These are phyloP conservation scores for Trametes meyenii DNA, from an alignment of 768 basidiomycete species.

Conservation along the genomic window DNA sequence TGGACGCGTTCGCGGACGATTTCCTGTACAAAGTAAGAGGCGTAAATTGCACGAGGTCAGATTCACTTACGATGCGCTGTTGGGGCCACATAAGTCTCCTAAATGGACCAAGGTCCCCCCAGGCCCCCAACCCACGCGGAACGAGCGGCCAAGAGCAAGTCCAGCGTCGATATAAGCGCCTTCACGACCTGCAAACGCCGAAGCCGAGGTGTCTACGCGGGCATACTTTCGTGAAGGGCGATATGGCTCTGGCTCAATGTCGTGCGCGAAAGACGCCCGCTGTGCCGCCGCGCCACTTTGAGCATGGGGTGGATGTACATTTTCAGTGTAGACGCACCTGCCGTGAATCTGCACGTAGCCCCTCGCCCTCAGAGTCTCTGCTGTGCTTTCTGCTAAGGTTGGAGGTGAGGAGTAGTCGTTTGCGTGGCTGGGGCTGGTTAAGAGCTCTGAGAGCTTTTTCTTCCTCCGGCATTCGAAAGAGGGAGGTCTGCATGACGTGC, in stretches of 20 bases:
- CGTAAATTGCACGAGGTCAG: slow-evolving; percentile 3
- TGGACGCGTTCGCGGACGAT: slow-evolving; percentile 63
- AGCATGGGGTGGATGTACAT: neutral
- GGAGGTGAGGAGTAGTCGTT: slow-evolving; percentile 41
- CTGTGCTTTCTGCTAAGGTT: slow-evolving; percentile 68
- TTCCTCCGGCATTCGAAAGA: slow-evolving; percentile 80
- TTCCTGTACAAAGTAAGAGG: slow-evolving; percentile 39
- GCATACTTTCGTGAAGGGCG: slow-evolving; percentile 82
- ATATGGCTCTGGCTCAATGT: slow-evolving; percentile 65
- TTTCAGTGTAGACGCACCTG: slow-evolving; percentile 48
- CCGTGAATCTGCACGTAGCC: slow-evolving; percentile 54
- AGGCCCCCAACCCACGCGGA: slow-evolving; percentile 90
- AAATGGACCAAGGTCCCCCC: slow-evolving; percentile 74
- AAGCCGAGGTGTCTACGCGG: slow-evolving; percentile 68
- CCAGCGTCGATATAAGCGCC: slow-evolving; percentile 78
- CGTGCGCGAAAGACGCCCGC: slow-evolving; percentile 81
- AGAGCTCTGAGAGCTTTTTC: slow-evolving; percentile 63
- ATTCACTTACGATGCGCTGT: slow-evolving; percentile 51
- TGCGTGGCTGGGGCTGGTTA: slow-evolving; percentile 39
- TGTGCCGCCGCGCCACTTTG: slow-evolving; percentile 33
- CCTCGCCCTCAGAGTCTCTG: slow-evolving; percentile 77
- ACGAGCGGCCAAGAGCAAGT: slow-evolving; percentile 82
- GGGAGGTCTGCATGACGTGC: slow-evolving; percentile 91
- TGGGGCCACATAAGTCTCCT: slow-evolving; percentile 71
- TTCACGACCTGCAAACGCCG: slow-evolving; percentile 66